phyloP scores from a whole-genome alignment of 352 stramenopile genomes.

The Globisporangium canariense region DNA sequence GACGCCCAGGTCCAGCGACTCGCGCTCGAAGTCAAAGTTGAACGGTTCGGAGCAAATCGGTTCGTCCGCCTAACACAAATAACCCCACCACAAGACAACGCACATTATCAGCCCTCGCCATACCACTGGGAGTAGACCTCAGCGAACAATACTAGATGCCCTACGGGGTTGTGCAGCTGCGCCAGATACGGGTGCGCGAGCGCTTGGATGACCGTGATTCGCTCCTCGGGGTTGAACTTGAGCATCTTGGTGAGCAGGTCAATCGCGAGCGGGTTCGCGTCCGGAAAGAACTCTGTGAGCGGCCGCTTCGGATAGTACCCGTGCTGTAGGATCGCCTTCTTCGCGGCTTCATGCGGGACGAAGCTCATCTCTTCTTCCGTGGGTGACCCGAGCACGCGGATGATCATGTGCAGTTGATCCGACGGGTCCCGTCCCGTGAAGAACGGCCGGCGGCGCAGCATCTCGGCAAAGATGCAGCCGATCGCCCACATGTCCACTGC shows the following conservation, averaged over 20 bases:
- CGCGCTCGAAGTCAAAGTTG: constrained; percentile 87
- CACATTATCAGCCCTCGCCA: background rate
- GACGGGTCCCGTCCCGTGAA: constrained; percentile 81
- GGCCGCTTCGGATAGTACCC: constrained; percentile 81
- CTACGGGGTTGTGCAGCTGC: constrained; percentile 89
- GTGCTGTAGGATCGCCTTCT: constrained; percentile 80
- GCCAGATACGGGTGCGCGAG: constrained; percentile 88
- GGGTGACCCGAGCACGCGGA: constrained; percentile 92
- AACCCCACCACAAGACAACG: constrained; percentile 4
- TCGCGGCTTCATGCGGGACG: constrained; percentile 91
- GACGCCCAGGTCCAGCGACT: constrained; percentile 73
- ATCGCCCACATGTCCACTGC: constrained; percentile 95
- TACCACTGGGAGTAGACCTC: background rate
- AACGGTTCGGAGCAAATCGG: constrained; percentile 73
- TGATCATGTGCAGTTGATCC: constrained; percentile 85
- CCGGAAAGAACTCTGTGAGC: constrained; percentile 82
- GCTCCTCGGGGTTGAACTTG: constrained; percentile 91
- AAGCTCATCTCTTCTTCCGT: constrained; percentile 95
- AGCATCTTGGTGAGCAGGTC: constrained; percentile 91
- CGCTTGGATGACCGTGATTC: constrained; percentile 90
- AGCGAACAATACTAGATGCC: constrained; percentile 4
- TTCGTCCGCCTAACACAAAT: constrained; percentile 69
- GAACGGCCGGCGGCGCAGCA: constrained; percentile 94
- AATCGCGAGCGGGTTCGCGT: constrained; percentile 74
- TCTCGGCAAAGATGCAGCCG: constrained; percentile 99